Percentiles rank a stretch among this genome's conserved stretches.
Conservation (phyloP, 495 filamentous ascomycete genomes). For the Thermochaetoides thermophila region DNA sequence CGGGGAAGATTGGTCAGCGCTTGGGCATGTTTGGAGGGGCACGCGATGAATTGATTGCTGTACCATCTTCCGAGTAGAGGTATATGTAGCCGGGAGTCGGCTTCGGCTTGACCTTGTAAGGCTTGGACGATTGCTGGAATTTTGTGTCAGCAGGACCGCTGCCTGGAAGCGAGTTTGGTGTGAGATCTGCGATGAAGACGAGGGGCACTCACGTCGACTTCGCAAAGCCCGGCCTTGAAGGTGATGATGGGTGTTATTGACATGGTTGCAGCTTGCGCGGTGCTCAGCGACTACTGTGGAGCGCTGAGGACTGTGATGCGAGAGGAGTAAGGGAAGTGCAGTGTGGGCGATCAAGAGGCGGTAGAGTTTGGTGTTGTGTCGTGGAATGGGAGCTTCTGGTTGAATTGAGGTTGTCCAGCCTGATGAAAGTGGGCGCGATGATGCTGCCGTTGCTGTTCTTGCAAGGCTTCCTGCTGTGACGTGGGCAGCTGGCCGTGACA, state of each 20-base stretch:
- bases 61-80: constrained; percentile 85
- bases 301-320: not conserved
- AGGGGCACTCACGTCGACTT: constrained; percentile 53
- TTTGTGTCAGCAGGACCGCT: constrained; percentile 13
- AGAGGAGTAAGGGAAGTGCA: not conserved
- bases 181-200: not conserved
- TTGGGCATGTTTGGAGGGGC: too few species aligned
- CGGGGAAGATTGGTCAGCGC: constrained; percentile 10
- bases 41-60: too few species aligned
- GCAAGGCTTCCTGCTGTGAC: not conserved
- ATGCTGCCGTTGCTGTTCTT: constrained; percentile 3
- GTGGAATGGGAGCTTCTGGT: not conserved
- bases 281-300: not conserved
- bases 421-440: too few species aligned
- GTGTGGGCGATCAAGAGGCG: not conserved
- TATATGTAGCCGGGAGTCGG: constrained; percentile 77
- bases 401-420: not conserved
- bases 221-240: constrained; percentile 92
- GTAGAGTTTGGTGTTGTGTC: not conserved
- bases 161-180: not conserved
- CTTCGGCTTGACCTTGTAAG: constrained; percentile 51
- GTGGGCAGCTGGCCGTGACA: too few species aligned
- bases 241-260: constrained; percentile 76
- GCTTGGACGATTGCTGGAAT: constrained; percentile 39
- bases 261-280: constrained; percentile 33